A percentile compares a stretch with the other conserved stretches of the same genome.
These are phyloP conservation scores for Exophiala alcalophila DNA, from an alignment of 2,329 filamentous ascomycete species.

Conservation along the genomic window DNA sequence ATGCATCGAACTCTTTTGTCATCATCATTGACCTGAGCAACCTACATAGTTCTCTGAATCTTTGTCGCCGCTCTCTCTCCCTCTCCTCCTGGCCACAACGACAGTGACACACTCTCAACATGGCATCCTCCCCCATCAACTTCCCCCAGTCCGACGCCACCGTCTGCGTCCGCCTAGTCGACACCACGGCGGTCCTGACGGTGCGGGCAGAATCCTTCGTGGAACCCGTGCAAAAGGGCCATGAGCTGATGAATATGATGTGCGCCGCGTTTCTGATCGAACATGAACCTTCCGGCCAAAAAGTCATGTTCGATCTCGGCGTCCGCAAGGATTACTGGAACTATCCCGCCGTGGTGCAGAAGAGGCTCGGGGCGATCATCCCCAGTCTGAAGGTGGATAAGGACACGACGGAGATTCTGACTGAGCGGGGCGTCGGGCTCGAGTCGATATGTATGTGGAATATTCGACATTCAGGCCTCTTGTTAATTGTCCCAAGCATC, in stretches of 20 bases:
- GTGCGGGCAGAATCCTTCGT: slow-evolving; percentile 19
- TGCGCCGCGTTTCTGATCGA: slow-evolving; percentile 22
- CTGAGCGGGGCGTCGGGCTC: slow-evolving; percentile 15
- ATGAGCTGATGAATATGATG: slow-evolving; percentile 18
- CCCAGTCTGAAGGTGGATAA: slow-evolving; percentile 28
- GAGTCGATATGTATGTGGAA: slow-evolving; percentile 21
- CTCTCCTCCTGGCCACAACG: no score
- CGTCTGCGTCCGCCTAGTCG: slow-evolving; percentile 14
- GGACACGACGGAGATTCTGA: slow-evolving; percentile 21
- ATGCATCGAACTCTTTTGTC: no score
- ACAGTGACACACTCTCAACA: no score
- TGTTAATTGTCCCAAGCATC: slow-evolving; percentile 20
- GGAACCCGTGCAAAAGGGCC: slow-evolving; percentile 16
- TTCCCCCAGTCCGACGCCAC: slow-evolving; percentile 10
- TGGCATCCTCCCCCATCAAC: no score
- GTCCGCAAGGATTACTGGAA: slow-evolving; percentile 35
- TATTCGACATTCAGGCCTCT: background rate
- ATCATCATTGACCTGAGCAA: no score
- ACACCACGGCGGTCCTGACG: slow-evolving; percentile 19
- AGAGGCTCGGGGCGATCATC: slow-evolving; percentile 16
- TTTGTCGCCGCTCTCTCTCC: no score
- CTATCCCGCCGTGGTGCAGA: slow-evolving; percentile 13
- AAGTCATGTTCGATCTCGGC: slow-evolving; percentile 35
- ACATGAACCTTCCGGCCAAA: slow-evolving; percentile 12
- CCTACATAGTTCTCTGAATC: no score